Evolutionary conservation across 73 alveolate species (phyloP), one percentile per base, ranked within the genome.

Genomic region (Tetrahymena malaccensis): DNA sequence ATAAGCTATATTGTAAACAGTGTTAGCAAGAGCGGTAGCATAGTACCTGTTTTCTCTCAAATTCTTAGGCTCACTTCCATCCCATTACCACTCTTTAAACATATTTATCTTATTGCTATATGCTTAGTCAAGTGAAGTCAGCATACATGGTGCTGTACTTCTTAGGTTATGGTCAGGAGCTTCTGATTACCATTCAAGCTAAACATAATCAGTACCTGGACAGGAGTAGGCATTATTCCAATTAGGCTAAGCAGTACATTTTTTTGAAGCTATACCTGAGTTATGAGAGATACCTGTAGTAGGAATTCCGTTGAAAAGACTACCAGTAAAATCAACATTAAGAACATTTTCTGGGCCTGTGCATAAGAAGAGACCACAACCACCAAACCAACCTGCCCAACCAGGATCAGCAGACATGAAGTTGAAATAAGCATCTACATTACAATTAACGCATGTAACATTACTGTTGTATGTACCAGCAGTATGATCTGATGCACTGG

Each of bases 101-200:
- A 93, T 43, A 57, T 95, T 95, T 12, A 95, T 34, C 43, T 58
- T 25, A 85, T 95, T 95, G 4, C 25, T 33, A 85, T 85, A 95
- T 19, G 93, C 43, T 7, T 93, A 43, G 31, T 93, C 95, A 4
- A 58, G 37, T n/a, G 85, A 58, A 0, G 38, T 44, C 7, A 95
- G 43, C 22, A 33, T 43, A 15, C 55, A 50, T 43, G 96, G 96
- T 13, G 96, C 93, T 35, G 15, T 55, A 6, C 84, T 35, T 55
- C 96, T 95, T 16, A 9, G 13, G 50, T 95, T 95, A n/a, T 95
- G 95, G 85, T 95, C 96, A 85, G 96, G 58, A 3, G 96, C 96
- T 19, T 94, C 38, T 35, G 95, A 85, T 55, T 83, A 22, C 85
- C 93, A 95, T 37, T 95, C 93, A 38, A 95, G 43, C n/a, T 85